A percentile compares a stretch with the other conserved stretches of the same genome.
Conservation (phyloP, 2,329 filamentous ascomycete genomes). For the Chrysoporthe austroafricana region DNA sequence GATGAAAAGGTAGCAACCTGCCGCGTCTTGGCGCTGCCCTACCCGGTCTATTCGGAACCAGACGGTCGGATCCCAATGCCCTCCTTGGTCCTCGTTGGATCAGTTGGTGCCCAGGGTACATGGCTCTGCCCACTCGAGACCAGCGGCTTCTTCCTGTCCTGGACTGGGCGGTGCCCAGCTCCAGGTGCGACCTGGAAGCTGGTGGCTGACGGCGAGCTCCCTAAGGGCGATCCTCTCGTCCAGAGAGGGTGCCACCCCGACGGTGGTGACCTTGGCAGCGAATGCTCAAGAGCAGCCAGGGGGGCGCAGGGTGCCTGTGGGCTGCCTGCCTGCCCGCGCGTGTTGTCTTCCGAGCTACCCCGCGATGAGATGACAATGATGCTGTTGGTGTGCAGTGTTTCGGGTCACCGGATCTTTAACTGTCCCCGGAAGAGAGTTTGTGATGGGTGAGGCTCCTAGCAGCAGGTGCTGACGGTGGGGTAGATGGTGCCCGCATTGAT, state of each 20-base stretch:
- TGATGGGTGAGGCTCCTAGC: slow-evolving; percentile 19
- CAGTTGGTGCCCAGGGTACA: neutral
- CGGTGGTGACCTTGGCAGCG: neutral
- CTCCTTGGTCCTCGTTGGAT: slow-evolving; percentile 5
- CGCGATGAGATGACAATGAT: slow-evolving; percentile 4
- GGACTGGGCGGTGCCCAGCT: neutral
- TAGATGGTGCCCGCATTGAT: neutral
- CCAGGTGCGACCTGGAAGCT: neutral
- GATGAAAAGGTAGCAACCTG: slow-evolving; percentile 10
- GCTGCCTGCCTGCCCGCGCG: slow-evolving; percentile 12
- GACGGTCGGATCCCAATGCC: slow-evolving; percentile 8
- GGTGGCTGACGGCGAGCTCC: neutral
- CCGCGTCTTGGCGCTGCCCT: neutral
- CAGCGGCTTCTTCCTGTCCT: neutral
- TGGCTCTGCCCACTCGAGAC: neutral
- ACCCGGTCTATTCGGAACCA: slow-evolving; percentile 1
- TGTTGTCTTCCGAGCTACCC: neutral
- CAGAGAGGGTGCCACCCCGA: neutral
- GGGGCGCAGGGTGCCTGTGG: slow-evolving; percentile 5
- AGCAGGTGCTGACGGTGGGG: slow-evolving; percentile 17
- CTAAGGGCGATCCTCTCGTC: neutral
- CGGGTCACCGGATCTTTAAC: slow-evolving; percentile 21
- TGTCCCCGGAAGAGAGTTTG: slow-evolving; percentile 12
- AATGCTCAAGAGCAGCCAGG: neutral
- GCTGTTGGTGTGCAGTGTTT: slow-evolving; percentile 14